phyloP scores from a whole-genome alignment of 352 stramenopile genomes.

The Discostella stelligera region DNA sequence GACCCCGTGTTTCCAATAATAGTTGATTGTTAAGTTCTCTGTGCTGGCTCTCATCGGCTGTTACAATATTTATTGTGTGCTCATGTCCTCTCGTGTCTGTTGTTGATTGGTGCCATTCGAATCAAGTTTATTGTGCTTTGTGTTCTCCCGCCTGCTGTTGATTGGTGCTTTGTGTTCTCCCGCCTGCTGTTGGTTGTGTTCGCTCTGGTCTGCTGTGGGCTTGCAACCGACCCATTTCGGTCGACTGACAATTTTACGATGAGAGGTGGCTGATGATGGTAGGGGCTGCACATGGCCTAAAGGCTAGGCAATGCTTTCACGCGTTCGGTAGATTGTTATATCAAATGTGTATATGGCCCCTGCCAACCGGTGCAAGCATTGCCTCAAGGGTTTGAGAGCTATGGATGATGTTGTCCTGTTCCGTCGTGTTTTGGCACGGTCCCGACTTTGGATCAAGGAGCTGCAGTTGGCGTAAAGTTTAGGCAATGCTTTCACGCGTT shows the following conservation, averaged over 20 bases:
- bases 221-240: not conserved
- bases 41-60: no score
- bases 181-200: no score
- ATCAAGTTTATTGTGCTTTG: no score
- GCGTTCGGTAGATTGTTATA: not conserved
- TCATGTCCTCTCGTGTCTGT: no score
- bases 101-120: no score
- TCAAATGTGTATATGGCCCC: not conserved
- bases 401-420: slow-evolving; percentile 6
- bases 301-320: not conserved
- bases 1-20: no score
- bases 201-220: slow-evolving; percentile 3
- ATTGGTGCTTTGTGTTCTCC: no score
- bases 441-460: slow-evolving; percentile 4
- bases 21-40: no score
- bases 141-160: no score
- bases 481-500: no score
- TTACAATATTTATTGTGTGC: no score
- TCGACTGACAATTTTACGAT: not conserved
- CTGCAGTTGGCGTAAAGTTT: no score
- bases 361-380: slow-evolving; percentile 5
- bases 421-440: slow-evolving; percentile 1
- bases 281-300: slow-evolving; percentile 1
- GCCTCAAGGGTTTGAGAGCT: slow-evolving; percentile 4
- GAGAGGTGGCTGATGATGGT: slow-evolving; percentile 3